phyloP scores from a whole-genome alignment of 2,329 filamentous ascomycete species.

The Leptodontidium sp. region DNA sequence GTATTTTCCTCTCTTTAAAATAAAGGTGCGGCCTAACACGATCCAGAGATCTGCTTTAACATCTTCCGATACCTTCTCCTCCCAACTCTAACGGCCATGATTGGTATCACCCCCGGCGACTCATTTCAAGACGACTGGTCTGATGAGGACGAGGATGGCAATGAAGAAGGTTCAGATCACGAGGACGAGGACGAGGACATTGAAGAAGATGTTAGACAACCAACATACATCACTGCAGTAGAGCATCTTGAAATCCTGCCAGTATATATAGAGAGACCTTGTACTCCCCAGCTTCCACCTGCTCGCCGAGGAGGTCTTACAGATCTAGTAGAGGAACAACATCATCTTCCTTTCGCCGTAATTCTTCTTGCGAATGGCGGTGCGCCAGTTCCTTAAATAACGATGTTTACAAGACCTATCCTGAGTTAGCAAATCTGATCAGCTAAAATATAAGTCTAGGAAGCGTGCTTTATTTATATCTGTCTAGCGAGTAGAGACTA shows the following conservation, averaged over 20 bases:
- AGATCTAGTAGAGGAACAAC: constrained; percentile 33
- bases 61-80: too few relatives aligned
- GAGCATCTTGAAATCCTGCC: constrained; percentile 28
- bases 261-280: constrained; percentile 14
- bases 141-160: too few relatives aligned
- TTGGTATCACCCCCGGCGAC: too few relatives aligned
- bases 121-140: too few relatives aligned
- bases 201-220: too few relatives aligned
- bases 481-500: constrained; percentile 39
- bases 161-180: not conserved
- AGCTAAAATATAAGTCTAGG: constrained; percentile 3
- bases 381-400: constrained; percentile 29
- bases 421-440: not conserved
- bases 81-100: too few relatives aligned
- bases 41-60: too few relatives aligned
- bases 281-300: constrained; percentile 12
- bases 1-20: too few relatives aligned
- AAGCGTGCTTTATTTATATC: constrained; percentile 37
- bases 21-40: too few relatives aligned
- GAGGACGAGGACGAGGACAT: not conserved
- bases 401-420: constrained; percentile 24
- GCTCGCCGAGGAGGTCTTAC: constrained; percentile 24
- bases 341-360: constrained; percentile 42
- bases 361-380: constrained; percentile 32
- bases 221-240: not conserved